Evolutionary conservation across 1,139 yeast species (phyloP).

Genomic region (Hanseniaspora sp.): DNA sequence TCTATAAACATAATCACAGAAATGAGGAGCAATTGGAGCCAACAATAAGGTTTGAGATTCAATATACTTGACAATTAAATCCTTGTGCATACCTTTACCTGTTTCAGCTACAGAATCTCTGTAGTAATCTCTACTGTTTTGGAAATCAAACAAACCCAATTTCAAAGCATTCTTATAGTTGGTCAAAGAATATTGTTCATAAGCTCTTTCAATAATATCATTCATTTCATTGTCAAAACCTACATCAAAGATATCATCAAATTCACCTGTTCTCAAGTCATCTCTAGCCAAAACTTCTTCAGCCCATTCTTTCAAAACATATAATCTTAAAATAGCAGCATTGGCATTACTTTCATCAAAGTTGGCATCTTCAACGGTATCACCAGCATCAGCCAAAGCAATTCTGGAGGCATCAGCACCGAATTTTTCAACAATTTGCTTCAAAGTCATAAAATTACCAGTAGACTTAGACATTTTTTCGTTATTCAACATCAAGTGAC

Average conservation of each 20-base stretch:
- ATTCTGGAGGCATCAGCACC: constrained; percentile 98
- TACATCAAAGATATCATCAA: constrained; percentile 59
- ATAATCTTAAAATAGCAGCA: constrained; percentile 90
- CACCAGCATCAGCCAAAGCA: constrained; percentile 98
- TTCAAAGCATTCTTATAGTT: constrained; percentile 83
- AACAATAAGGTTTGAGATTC: constrained; percentile 74
- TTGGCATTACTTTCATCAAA: constrained; percentile 94
- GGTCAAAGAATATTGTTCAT: constrained; percentile 57
- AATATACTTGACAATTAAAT: constrained; percentile 67
- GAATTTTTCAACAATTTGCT: constrained; percentile 71
- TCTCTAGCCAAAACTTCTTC: constrained; percentile 51
- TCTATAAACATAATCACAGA: constrained; percentile 78
- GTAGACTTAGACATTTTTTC: constrained; percentile 97
- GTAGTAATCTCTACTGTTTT: constrained; percentile 89
- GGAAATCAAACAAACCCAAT: constrained; percentile 85
- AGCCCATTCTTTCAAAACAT: constrained; percentile 90
- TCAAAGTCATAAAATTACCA: constrained; percentile 90
- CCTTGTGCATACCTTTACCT: constrained; percentile 56
- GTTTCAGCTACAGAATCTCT: constrained; percentile 55
- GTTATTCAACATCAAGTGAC: constrained; percentile 88
- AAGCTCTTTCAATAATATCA: constrained; percentile 59
- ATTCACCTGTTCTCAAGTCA: constrained; percentile 58
- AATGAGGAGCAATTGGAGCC: constrained; percentile 93
- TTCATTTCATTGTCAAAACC: constrained; percentile 96
- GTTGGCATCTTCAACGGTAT: constrained; percentile 92